Evolutionary conservation across 2,329 filamentous ascomycete species (phyloP).

Genomic region (Aureobasidium sp.): DNA sequence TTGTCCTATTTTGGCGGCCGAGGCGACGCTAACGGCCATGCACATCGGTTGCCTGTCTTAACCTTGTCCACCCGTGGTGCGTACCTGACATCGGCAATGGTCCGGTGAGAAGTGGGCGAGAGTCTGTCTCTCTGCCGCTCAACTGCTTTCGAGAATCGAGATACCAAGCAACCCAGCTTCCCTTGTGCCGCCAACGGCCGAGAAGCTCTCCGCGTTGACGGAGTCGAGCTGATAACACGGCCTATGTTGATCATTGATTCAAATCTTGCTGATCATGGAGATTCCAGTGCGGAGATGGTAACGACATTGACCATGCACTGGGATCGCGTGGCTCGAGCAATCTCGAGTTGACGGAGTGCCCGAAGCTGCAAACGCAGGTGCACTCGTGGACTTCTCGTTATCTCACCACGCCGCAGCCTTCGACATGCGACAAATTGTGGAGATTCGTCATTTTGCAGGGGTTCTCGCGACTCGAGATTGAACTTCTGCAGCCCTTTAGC

Average conservation of each 20-base stretch:
- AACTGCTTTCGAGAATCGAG: neutral
- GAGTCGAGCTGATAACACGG: neutral
- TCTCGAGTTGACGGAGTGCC: neutral
- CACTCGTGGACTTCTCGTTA: neutral
- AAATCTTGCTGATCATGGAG: neutral
- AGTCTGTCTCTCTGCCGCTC: neutral
- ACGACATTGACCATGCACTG: neutral
- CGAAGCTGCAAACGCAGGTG: neutral
- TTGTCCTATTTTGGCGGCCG: conserved; percentile 5
- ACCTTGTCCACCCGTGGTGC: conserved; percentile 1
- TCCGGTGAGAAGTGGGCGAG: conserved; percentile 2
- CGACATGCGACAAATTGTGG: neutral
- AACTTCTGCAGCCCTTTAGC: neutral
- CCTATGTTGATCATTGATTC: neutral
- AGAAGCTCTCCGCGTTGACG: neutral
- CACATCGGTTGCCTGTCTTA: conserved; percentile 11
- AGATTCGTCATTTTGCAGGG: conserved; percentile 7
- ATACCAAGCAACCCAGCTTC: neutral
- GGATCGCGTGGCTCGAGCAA: neutral
- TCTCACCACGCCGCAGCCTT: neutral
- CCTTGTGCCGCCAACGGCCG: neutral
- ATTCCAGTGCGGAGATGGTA: neutral
- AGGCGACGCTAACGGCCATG: conserved; percentile 11
- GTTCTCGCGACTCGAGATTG: neutral
- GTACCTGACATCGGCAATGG: conserved; percentile 11